Evolutionary conservation across 75 land plant genomes (phyloP).

Genomic region (Chamaecyparis obtusa): DNA sequence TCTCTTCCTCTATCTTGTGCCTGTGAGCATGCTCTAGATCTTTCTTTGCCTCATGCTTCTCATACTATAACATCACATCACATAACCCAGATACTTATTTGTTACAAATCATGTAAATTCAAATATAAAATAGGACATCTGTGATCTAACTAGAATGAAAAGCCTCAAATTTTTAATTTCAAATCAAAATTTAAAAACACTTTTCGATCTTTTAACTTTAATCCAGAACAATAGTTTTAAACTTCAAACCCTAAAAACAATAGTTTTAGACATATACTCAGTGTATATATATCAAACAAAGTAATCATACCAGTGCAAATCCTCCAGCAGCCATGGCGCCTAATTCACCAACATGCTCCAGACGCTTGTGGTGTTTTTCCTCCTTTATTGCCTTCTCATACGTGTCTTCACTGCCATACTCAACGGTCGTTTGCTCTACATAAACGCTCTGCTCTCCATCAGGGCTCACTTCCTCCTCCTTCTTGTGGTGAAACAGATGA

Average conservation of each 20-base stretch:
- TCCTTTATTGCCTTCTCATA: not conserved
- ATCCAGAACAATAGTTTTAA: too few relatives aligned
- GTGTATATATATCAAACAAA: not conserved
- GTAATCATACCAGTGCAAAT: conserved; percentile 31
- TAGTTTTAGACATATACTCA: not conserved
- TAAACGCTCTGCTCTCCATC: not conserved
- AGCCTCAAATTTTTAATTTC: too few relatives aligned
- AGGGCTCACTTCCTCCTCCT: not conserved
- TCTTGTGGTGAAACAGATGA: not conserved
- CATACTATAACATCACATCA: too few relatives aligned
- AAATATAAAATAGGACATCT: too few relatives aligned
- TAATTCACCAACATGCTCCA: conserved; percentile 19
- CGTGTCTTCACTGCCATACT: not conserved
- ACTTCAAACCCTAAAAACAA: not conserved
- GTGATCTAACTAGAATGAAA: too few relatives aligned
- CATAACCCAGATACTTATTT: not conserved
- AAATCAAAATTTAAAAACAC: too few relatives aligned
- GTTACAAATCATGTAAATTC: not conserved
- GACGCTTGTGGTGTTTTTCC: conserved; percentile 10
- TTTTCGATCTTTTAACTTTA: too few relatives aligned
- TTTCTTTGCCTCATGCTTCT: not conserved
- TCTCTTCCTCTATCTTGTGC: conserved; percentile 5
- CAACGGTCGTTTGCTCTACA: not conserved
- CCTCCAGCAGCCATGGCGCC: conserved; percentile 34
- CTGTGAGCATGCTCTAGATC: not conserved